Conservation (phyloP, 2,329 filamentous ascomycete species). For the Ophiostoma angusticollis region DNA sequence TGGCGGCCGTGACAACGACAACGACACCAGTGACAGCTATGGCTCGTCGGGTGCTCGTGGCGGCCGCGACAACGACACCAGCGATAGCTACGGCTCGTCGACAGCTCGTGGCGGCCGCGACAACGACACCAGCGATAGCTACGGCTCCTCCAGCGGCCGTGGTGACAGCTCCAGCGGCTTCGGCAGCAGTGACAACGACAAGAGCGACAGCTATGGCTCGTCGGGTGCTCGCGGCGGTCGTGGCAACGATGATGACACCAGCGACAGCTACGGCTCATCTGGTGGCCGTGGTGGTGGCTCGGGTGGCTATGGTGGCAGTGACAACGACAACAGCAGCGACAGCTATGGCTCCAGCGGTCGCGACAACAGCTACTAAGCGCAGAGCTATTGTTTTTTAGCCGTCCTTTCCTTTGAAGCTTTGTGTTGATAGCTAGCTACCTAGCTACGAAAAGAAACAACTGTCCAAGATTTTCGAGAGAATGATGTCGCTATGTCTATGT, state of each 20-base stretch:
- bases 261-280: background rate
- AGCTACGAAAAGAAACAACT: too few relatives aligned
- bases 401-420: background rate
- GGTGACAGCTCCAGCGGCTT: conserved; percentile 2
- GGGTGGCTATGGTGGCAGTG: conserved; percentile 1
- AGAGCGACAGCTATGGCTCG: conserved; percentile 8
- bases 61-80: conserved; percentile 16
- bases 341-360: too few relatives aligned
- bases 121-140: conserved; percentile 12
- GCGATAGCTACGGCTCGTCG: conserved; percentile 15
- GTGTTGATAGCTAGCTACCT: background rate
- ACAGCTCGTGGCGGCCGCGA: conserved; percentile 14
- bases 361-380: conserved; percentile 10
- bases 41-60: conserved; percentile 8
- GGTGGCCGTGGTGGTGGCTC: background rate
- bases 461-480: too few relatives aligned
- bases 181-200: conserved; percentile 3
- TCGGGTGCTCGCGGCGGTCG: background rate
- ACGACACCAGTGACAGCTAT: conserved; percentile 15
- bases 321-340: background rate
- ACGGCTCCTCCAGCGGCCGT: conserved; percentile 11
- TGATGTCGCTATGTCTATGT: too few relatives aligned
- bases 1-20: conserved; percentile 2
- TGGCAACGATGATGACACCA: background rate
- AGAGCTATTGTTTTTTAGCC: too few relatives aligned